Evolutionary conservation across 495 filamentous ascomycete species (phyloP).

Genomic region (Lepraria neglecta): DNA sequence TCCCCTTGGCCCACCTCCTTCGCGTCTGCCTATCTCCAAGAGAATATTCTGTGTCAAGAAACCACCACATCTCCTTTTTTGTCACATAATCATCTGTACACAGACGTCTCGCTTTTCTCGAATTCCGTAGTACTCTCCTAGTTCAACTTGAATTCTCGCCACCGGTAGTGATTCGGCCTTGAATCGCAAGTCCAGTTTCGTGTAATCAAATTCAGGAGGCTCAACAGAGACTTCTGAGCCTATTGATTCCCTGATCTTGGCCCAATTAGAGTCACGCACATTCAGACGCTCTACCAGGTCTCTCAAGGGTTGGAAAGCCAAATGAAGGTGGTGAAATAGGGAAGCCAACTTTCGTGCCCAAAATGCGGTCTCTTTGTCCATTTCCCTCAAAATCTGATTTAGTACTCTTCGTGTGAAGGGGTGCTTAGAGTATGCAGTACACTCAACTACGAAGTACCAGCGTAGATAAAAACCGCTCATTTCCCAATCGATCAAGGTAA

Average conservation of each 20-base stretch:
- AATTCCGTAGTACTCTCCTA: no score
- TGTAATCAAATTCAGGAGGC: background rate
- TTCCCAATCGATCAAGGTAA: constrained; percentile 5
- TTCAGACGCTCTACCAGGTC: background rate
- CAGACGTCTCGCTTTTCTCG: no score
- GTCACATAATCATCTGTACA: no score
- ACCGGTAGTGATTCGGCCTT: background rate
- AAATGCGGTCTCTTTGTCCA: background rate
- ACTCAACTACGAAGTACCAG: background rate
- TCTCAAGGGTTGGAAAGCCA: background rate
- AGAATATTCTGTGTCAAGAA: no score
- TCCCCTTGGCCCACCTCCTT: no score
- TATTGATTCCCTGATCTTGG: background rate
- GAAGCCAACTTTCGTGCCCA: background rate
- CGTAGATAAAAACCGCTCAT: background rate
- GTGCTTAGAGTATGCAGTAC: background rate
- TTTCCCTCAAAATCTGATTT: background rate
- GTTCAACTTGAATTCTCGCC: background rate
- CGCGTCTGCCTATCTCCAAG: no score
- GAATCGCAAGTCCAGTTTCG: background rate
- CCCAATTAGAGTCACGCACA: background rate
- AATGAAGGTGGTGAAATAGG: background rate
- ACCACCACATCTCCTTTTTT: no score
- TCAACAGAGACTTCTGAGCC: background rate
- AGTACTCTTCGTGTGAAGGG: background rate